Evolutionary conservation across 177 flowering plant genomes (phyloP), one percentile per base, ranked within the genome.

Genomic region (Vitis hybrid): DNA sequence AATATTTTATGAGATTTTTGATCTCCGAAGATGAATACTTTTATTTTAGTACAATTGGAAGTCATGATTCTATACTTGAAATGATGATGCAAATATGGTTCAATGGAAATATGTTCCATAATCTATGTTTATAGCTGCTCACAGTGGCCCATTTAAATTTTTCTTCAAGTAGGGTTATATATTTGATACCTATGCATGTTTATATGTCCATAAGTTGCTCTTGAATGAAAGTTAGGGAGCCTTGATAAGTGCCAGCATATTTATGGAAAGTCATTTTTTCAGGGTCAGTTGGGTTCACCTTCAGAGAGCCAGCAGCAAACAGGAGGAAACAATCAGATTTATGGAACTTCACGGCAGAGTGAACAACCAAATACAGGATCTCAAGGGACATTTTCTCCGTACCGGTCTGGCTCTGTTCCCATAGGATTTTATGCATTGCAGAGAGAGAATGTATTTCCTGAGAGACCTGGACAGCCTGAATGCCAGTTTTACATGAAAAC

Each of bases 401-500:
- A 78, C 60, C 86, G 87, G 63, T 80, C 91, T 64, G 82, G 91
- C 56, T 82, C 94, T 72, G 73, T 81, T 17, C 87, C 94, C 51
- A 64, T 87, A 45, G 93, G 97, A 9, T 82, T 78, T 70, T 91
- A 85, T 86, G 85, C 94, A 62, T 75, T 90, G 76, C 94, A 85
- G 75, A 85, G 93, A 66, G 97, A 93, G 39, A 88, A 83, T 74
- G 83, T 91, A 51, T 93, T 95, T 79, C 99, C 99, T 61, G 98
- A 93, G 86, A 89, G 98, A 79, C 98, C 97, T 66, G 99, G 91
- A 55, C 97, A 91, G 74, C 97, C 95, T 58, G 99, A 95, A 72
- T 95, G 99, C 81, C 98, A 93, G 78, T 95, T 87, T 76, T 95
- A 95, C 80, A 88, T 95, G 97, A 95, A 91, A 79, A 95, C 99